Evolutionary conservation across 805 yeast species (phyloP), one percentile per base, ranked within the genome.

Genomic region (Debaryomyces maramus): DNA sequence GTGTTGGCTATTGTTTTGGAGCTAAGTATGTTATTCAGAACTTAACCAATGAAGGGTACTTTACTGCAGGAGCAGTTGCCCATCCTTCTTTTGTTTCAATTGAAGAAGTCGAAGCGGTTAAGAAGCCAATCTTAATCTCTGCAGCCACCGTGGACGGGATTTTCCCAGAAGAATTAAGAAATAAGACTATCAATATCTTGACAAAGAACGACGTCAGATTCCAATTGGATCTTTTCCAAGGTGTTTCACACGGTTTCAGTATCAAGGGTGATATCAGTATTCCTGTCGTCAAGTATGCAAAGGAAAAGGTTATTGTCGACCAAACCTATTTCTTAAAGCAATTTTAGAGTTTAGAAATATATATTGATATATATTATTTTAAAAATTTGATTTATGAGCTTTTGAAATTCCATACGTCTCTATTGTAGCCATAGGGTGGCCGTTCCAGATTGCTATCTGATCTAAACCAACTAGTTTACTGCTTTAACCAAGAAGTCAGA

Each of bases 1-100:
- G 41, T 3, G 40, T 58, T 47, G 63, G 61, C 3, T 48, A 44
- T 50, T 58, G 63, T 38, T 58, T 44, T 43, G 61, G 61, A 29
- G 53, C 56, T 33, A 45, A 45, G 33, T 56, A 36, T 37, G 54
- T 67, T 52, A 45, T 72, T 13, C 47, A 44, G 23, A 52, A 69
- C 7, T 41, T 65, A 34, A 51, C 58, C 4, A 50, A 54, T 20
- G 48, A 39, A 19, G 75, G 75, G 18, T 32, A 52, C 6, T 73
- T 77, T 24, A 76, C 77, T 45, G 85, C 72, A 11, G 86, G 77
- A 51, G 91, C 89, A 7, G 59, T 79, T 47, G 90, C 90, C 3
- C 96, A 88, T 62, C 96, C 96, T 4, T 80, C 90, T 4, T 69
- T 80, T 41, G 79, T 83, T n/a, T 46, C 71, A 10, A 68, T 70